Conservation (phyloP, 2,329 filamentous ascomycete genomes). For the Apiospora sp. region DNA sequence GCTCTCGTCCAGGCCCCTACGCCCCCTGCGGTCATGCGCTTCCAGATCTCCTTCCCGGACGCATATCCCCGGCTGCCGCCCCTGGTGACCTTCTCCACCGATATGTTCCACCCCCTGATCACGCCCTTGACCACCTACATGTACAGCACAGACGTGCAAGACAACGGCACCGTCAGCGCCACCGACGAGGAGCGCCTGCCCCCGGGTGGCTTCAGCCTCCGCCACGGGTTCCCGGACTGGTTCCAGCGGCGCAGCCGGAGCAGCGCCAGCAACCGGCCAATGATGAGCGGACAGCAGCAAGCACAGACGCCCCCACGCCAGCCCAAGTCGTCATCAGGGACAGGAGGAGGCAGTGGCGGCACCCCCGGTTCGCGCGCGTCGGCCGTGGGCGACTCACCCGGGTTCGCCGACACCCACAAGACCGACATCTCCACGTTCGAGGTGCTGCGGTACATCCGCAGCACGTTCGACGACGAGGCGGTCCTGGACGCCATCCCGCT, state of each 20-base stretch:
- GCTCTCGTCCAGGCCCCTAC: conserved; percentile 75
- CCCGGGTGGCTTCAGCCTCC: conserved; percentile 88
- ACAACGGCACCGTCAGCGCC: conserved; percentile 80
- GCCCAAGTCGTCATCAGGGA: conserved; percentile 30
- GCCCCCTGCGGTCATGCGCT: conserved; percentile 83
- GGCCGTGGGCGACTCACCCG: conserved; percentile 41
- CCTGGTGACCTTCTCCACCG: conserved; percentile 85
- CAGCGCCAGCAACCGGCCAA: conserved; percentile 46
- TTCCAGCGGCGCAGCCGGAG: conserved; percentile 67
- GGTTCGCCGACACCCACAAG: conserved; percentile 51
- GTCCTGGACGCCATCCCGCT: conserved; percentile 82
- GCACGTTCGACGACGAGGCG: conserved; percentile 79
- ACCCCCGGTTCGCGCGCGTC: conserved; percentile 38
- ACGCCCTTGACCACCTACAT: conserved; percentile 94
- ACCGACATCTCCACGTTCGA: conserved; percentile 66
- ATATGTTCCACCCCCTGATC: conserved; percentile 94
- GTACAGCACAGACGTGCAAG: conserved; percentile 81
- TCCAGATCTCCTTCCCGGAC: conserved; percentile 87
- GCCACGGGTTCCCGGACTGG: conserved; percentile 91
- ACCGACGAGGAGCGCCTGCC: conserved; percentile 84
- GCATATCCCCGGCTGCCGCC: conserved; percentile 83
- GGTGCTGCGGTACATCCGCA: conserved; percentile 81
- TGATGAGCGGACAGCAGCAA: conserved; percentile 49
- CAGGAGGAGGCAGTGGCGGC: conserved; percentile 34
- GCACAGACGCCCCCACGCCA: conserved; percentile 41